Conservation (phyloP, 352 stramenopile genomes). For the Elongisporangium prolatum region DNA sequence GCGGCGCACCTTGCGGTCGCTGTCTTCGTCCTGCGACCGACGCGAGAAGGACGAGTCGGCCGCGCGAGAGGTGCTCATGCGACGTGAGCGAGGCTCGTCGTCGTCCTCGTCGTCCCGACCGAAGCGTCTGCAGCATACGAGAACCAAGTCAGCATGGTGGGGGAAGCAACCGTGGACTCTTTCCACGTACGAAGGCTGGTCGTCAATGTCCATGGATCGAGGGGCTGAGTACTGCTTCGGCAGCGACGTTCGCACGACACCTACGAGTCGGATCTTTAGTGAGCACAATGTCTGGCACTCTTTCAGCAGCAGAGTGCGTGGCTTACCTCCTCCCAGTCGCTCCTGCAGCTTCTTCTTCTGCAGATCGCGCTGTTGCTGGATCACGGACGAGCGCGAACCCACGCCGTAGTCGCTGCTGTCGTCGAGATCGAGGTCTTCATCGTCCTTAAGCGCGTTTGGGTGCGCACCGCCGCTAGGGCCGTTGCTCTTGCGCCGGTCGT, state of each 20-base stretch:
- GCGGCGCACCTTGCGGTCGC: slow-evolving; percentile 1
- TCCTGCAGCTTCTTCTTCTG: slow-evolving; percentile 88
- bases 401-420: slow-evolving; percentile 48
- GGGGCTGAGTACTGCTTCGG: slow-evolving; percentile 78
- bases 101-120: slow-evolving; percentile 64
- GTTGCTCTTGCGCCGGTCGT: slow-evolving; percentile 32
- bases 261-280: slow-evolving; percentile 13
- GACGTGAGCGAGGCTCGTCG: slow-evolving; percentile 29
- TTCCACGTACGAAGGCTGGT: slow-evolving; percentile 68
- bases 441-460: slow-evolving; percentile 76
- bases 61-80: slow-evolving; percentile 4
- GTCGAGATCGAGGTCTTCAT: slow-evolving; percentile 62
- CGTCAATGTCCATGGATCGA: slow-evolving; percentile 65
- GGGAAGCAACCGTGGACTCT: too few species aligned
- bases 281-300: neutral
- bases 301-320: neutral
- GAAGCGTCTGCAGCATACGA: slow-evolving; percentile 44
- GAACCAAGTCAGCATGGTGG: neutral
- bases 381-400: slow-evolving; percentile 66
- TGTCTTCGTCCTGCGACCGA: slow-evolving; percentile 3
- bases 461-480: slow-evolving; percentile 30
- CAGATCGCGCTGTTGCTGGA: slow-evolving; percentile 80
- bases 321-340: slow-evolving; percentile 66
- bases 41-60: neutral
- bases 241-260: slow-evolving; percentile 66